phyloP scores from a whole-genome alignment of 2,329 filamentous ascomycete species.

The Incumbomyces delicatus region DNA sequence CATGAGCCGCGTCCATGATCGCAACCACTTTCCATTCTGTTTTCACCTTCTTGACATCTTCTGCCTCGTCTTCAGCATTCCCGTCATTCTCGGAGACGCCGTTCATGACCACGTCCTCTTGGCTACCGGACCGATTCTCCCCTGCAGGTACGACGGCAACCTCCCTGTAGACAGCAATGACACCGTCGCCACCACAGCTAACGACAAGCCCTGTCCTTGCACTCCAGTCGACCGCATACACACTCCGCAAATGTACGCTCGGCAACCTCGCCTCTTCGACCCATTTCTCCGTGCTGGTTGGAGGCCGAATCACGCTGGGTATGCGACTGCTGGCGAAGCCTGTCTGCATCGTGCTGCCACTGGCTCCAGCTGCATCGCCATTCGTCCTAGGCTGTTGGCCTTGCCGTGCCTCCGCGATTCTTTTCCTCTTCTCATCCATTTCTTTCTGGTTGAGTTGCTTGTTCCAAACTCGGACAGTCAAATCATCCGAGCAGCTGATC shows the following conservation, averaged over 20 bases:
- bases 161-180: slow-evolving; percentile 59
- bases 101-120: slow-evolving; percentile 20
- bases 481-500: slow-evolving; percentile 76
- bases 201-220: slow-evolving; percentile 64
- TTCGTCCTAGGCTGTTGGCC: neutral
- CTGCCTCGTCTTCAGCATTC: slow-evolving; percentile 9
- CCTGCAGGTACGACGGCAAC: slow-evolving; percentile 16
- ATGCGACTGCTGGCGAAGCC: slow-evolving; percentile 35
- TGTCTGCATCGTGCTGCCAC: slow-evolving; percentile 1
- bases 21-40: slow-evolving; percentile 64
- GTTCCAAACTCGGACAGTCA: slow-evolving; percentile 69
- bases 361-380: neutral
- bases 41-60: slow-evolving; percentile 12
- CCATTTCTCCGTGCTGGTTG: slow-evolving; percentile 71
- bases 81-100: slow-evolving; percentile 6
- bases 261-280: slow-evolving; percentile 67
- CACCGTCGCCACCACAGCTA: slow-evolving; percentile 81
- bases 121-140: slow-evolving; percentile 7
- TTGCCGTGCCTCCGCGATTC: slow-evolving; percentile 2
- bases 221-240: slow-evolving; percentile 84
- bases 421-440: slow-evolving; percentile 26
- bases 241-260: slow-evolving; percentile 61
- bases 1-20: slow-evolving; percentile 65
- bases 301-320: slow-evolving; percentile 79
- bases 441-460: slow-evolving; percentile 47